Conservation (phyloP, 1,139 yeast genomes). For the Candida anutae region DNA sequence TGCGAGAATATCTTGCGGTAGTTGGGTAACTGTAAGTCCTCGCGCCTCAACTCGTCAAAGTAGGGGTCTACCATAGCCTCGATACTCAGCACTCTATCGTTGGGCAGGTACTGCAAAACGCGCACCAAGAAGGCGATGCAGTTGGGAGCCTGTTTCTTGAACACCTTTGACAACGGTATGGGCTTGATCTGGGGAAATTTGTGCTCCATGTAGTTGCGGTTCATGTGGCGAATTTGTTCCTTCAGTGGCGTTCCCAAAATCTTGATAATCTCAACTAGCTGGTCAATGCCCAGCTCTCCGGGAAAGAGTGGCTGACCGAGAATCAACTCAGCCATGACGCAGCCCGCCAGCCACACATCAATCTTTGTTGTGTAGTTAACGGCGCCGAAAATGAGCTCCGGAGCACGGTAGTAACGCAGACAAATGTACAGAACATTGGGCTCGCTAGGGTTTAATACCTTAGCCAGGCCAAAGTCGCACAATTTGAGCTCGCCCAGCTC, state of each 20-base stretch:
- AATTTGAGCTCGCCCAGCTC: constrained; percentile 75
- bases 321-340: constrained; percentile 95
- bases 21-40: constrained; percentile 47
- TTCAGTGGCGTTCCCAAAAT: constrained; percentile 92
- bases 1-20: constrained; percentile 40
- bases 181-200: constrained; percentile 95
- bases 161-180: constrained; percentile 79
- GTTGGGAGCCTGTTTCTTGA: constrained; percentile 56
- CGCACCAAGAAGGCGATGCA: constrained; percentile 55
- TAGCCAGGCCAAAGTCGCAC: constrained; percentile 99
- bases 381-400: constrained; percentile 86
- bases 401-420: constrained; percentile 93
- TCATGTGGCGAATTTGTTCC: constrained; percentile 91
- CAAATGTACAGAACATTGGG: constrained; percentile 95
- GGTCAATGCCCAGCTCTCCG: constrained; percentile 96
- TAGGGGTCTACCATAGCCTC: constrained; percentile 64
- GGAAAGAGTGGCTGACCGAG: constrained; percentile 96
- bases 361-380: constrained; percentile 93
- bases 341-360: constrained; percentile 96
- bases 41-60: constrained; percentile 66
- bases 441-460: constrained; percentile 78
- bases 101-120: constrained; percentile 71
- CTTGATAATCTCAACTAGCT: constrained; percentile 91
- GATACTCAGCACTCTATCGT: constrained; percentile 59
- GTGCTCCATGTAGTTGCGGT: constrained; percentile 96